Base-by-base conservation (phyloP, 2,329 filamentous ascomycete species). In the Trichoderma atroviride region DNA sequence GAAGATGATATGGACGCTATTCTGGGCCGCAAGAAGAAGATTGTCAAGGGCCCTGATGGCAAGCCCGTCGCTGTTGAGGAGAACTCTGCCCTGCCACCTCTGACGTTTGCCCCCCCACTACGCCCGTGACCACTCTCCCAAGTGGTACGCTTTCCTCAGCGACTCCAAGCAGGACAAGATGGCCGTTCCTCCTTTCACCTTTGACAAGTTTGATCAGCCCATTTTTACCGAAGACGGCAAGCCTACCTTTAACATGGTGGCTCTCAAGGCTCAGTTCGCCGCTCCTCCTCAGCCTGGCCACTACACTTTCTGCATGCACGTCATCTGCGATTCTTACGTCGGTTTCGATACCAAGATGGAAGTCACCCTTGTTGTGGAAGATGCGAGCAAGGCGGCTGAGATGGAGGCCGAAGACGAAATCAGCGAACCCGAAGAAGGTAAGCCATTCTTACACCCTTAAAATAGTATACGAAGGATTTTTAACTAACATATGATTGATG, bases 391-490 rank as follows among this genome's bases (percentile, higher is more conserved):
- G 82, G 94, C 93, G 5, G 91, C 88, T 24, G 88, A 91, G 74
- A 90, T 97, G 77, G 88, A 88, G 64, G 92, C 90, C 59, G 94
- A 97, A 74, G 96, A 97, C 75, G 96, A 99, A 70, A 99, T 99
- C 74, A 97, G 93, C 78, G 96, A 99, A 79, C 96, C 96, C 43
- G 96, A 98, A 72, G 96, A 99, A 85, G 96, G 96, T 97, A 86
- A 84, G 90, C 56, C 57, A 67, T 61, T 68, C 72, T 24, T 43
- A 63, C 57, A 61, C 55, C 35, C 29, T 19, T n/a, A 13, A n/a
- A n/a, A 60, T 14, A 53, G 50, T 56, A 65, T 11, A 16, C 24
- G 56, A 37, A 22, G 24, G 31, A n/a, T n/a, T 31, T 31, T 56
- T 52, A 53, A 59, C 69, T 67, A 67, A 70, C 62, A n/a, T 35